These are phyloP conservation scores for Beauveria caledonica DNA, from an alignment of 2,329 filamentous ascomycete species.

Conservation along the genomic window DNA sequence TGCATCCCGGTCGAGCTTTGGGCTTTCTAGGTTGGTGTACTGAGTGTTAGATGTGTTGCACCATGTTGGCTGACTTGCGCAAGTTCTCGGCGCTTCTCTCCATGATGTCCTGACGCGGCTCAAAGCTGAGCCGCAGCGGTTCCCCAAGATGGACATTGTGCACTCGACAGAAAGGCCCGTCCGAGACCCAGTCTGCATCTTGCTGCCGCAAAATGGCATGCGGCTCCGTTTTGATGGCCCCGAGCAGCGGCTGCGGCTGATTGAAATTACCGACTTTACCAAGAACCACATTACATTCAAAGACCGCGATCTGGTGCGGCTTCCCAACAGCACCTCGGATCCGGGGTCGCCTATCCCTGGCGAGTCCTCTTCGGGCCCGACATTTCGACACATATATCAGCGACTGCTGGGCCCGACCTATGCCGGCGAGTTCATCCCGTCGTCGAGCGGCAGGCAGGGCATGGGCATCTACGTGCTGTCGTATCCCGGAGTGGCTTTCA, in stretches of 20 bases:
- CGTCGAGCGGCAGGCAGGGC: slow-evolving; percentile 39
- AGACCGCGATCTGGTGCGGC: slow-evolving; percentile 68
- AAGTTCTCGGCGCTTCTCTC: slow-evolving; percentile 82
- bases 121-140: slow-evolving; percentile 77
- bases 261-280: slow-evolving; percentile 86
- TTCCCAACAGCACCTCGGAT: slow-evolving; percentile 31
- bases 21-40: slow-evolving; percentile 45
- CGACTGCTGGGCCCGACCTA: slow-evolving; percentile 90
- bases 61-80: not conserved
- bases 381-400: slow-evolving; percentile 85
- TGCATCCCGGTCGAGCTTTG: slow-evolving; percentile 57
- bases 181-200: slow-evolving; percentile 63
- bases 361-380: slow-evolving; percentile 49
- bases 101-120: slow-evolving; percentile 82
- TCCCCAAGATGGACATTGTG: slow-evolving; percentile 73
- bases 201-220: slow-evolving; percentile 76
- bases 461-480: slow-evolving; percentile 81
- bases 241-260: slow-evolving; percentile 81
- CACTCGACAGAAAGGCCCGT: slow-evolving; percentile 73
- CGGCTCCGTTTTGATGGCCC: slow-evolving; percentile 88
- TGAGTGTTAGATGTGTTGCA: not conserved
- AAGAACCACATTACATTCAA: slow-evolving; percentile 79
- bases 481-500: slow-evolving; percentile 90
- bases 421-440: slow-evolving; percentile 80
- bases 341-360: slow-evolving; percentile 23